phyloP scores from a whole-genome alignment of 106 monocot genomes.

The Apostasia shenzhenica region DNA sequence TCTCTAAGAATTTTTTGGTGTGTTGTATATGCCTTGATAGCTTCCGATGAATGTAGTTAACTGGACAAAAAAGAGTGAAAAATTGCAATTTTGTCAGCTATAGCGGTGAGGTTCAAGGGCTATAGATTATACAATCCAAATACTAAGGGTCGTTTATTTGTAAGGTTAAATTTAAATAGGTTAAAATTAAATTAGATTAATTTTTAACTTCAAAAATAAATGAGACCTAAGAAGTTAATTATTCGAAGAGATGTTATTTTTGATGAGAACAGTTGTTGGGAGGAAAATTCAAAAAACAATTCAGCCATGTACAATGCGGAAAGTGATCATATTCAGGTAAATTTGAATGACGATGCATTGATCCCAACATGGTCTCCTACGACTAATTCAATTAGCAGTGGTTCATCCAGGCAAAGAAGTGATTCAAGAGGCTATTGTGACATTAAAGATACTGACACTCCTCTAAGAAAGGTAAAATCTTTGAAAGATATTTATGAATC shows the following conservation, averaged over 20 bases:
- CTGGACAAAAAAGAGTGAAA: constrained; percentile 15
- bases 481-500: constrained; percentile 7
- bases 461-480: constrained; percentile 9
- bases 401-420: too few relatives aligned
- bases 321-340: neutral
- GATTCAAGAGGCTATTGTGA: too few relatives aligned
- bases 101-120: constrained; percentile 11
- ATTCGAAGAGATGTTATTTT: constrained; percentile 15
- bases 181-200: too few relatives aligned
- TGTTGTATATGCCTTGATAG: constrained; percentile 16
- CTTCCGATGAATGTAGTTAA: constrained; percentile 1
- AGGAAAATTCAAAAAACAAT: neutral
- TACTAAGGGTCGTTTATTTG: constrained; percentile 14
- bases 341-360: too few relatives aligned
- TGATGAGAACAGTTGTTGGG: constrained; percentile 7
- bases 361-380: too few relatives aligned
- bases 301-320: neutral
- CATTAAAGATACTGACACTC: neutral
- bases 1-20: constrained; percentile 13
- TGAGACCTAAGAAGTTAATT: constrained; percentile 1
- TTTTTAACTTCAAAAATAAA: too few relatives aligned
- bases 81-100: constrained; percentile 20
- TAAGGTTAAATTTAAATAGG: constrained; percentile 1
- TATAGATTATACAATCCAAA: constrained; percentile 12
- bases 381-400: too few relatives aligned